Percentiles rank a stretch among this genome's conserved stretches.
These are phyloP conservation scores for Penicillium lagena DNA, from an alignment of 495 filamentous ascomycete species.

Conservation along the genomic window DNA sequence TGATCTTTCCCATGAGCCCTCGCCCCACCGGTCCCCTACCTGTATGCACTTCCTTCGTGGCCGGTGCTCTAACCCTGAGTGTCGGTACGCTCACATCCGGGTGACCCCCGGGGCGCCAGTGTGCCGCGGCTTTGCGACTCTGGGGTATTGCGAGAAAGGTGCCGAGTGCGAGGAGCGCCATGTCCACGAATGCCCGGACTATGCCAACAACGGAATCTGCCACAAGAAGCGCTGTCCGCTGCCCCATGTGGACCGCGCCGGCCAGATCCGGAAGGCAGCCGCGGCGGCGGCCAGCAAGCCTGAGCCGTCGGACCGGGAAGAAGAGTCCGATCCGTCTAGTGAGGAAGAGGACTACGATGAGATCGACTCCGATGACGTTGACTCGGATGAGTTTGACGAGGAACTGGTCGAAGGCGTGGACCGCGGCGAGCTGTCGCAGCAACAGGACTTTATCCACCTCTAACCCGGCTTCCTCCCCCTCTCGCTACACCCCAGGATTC, in stretches of 20 bases:
- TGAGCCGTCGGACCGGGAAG: conserved; percentile 37
- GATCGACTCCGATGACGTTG: conserved; percentile 78
- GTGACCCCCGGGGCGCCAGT: conserved; percentile 77
- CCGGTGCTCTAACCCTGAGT: conserved; percentile 81
- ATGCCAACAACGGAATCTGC: conserved; percentile 84
- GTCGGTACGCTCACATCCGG: conserved; percentile 83
- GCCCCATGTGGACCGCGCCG: conserved; percentile 82
- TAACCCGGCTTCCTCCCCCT: too few species aligned
- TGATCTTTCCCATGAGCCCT: conserved; percentile 89
- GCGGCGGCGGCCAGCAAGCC: conserved; percentile 30
- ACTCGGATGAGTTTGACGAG: conserved; percentile 77
- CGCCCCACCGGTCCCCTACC: conserved; percentile 74
- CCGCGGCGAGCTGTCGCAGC: conserved; percentile 51
- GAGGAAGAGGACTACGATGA: conserved; percentile 72
- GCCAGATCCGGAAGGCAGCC: conserved; percentile 56
- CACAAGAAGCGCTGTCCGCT: conserved; percentile 76
- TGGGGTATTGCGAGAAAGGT: conserved; percentile 90
- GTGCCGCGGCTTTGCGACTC: conserved; percentile 74
- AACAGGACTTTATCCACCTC: conserved; percentile 57
- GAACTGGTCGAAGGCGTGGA: conserved; percentile 36
- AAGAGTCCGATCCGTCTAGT: conserved; percentile 74
- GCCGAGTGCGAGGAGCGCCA: conserved; percentile 74
- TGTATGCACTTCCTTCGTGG: conserved; percentile 90
- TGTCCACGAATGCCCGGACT: conserved; percentile 87
- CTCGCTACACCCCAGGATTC: too few species aligned